Conservation (phyloP, 176 grass and related monocot genomes). For the Paspalum vaginatum region DNA sequence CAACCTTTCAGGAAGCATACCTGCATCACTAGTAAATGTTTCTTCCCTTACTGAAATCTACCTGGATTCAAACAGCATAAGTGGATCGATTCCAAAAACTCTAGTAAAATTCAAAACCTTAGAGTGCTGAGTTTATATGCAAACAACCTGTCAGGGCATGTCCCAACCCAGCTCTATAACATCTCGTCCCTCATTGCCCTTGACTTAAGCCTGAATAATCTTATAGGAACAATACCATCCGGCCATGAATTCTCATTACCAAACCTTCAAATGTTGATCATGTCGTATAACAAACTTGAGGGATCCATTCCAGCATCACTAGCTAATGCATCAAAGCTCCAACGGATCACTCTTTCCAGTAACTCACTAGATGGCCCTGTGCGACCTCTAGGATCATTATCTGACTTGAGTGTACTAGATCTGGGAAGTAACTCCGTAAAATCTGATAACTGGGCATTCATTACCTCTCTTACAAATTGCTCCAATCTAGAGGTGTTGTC, state of each 20-base stretch:
- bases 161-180: neutral
- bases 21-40: slow-evolving; percentile 29
- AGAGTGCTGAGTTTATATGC: neutral
- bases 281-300: neutral
- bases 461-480: slow-evolving; percentile 16
- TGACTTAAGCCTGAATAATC: neutral
- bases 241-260: neutral
- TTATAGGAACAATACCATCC: neutral
- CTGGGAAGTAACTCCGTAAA: neutral
- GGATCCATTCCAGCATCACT: slow-evolving; percentile 27
- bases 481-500: fast-evolving
- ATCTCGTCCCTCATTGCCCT: neutral
- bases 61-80: neutral
- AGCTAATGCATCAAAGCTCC: slow-evolving; percentile 14
- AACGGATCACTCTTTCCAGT: fast-evolving
- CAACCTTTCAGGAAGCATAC: slow-evolving; percentile 20
- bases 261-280: neutral
- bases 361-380: neutral
- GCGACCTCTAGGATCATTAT: slow-evolving; percentile 19
- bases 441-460: neutral
- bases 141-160: neutral
- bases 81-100: neutral
- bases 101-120: neutral
- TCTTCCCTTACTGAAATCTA: slow-evolving; percentile 14
- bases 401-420: fast-evolving